These are phyloP conservation scores for Zygotorulaspora florentina DNA, from an alignment of 805 yeast species.

Conservation along the genomic window DNA sequence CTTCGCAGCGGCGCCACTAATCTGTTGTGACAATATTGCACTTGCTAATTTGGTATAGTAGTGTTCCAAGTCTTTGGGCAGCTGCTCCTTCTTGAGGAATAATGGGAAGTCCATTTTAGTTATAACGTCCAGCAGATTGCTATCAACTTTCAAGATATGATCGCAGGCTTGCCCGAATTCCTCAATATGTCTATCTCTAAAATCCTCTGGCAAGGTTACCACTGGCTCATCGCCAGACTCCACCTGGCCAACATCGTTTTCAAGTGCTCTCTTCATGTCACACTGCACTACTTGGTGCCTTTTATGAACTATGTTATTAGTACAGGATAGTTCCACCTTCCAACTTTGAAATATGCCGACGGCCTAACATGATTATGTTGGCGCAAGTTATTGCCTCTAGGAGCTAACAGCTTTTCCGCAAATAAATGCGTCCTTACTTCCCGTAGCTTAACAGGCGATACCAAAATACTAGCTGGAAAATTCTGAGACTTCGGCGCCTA, in stretches of 20 bases:
- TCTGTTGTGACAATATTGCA: slow-evolving; percentile 65
- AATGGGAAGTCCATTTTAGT: slow-evolving; percentile 27
- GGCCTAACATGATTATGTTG: too few species aligned
- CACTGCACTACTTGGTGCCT: background rate
- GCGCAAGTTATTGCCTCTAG: too few species aligned
- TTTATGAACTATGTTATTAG: background rate
- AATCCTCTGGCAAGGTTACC: slow-evolving; percentile 25
- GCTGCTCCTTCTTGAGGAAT: slow-evolving; percentile 21
- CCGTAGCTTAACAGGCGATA: too few species aligned
- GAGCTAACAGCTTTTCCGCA: too few species aligned
- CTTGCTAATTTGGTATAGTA: slow-evolving; percentile 43
- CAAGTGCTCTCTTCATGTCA: slow-evolving; percentile 12
- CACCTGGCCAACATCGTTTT: slow-evolving; percentile 1
- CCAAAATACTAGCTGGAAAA: too few species aligned
- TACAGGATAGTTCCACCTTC: background rate
- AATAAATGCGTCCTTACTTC: too few species aligned
- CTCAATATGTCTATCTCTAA: slow-evolving; percentile 26
- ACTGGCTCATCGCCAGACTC: background rate
- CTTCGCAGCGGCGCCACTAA: slow-evolving; percentile 75
- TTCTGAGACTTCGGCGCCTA: too few species aligned
- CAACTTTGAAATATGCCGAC: background rate
- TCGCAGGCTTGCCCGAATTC: slow-evolving; percentile 37
- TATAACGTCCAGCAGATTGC: slow-evolving; percentile 33
- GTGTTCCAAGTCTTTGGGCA: slow-evolving; percentile 21
- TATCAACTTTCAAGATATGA: slow-evolving; percentile 36